Conservation (phyloP, 345 rosid species). For the Aquilaria malaccensis region DNA sequence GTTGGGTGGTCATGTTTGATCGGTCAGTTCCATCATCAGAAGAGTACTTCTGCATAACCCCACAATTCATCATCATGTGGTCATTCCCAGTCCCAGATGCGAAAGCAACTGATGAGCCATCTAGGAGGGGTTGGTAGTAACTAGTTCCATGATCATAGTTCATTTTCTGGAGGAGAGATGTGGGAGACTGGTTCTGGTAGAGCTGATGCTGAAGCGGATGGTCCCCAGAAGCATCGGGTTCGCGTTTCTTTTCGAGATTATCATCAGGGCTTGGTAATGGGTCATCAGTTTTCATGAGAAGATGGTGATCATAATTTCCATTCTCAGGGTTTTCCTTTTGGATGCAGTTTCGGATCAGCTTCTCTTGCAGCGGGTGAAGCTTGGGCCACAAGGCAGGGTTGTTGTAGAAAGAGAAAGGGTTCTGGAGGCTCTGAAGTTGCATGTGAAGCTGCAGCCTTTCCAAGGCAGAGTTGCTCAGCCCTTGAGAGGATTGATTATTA, state of each 20-base stretch:
- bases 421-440: constrained; percentile 74
- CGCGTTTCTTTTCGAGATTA: constrained; percentile 8
- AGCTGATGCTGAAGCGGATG: constrained; percentile 1
- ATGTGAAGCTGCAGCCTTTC: constrained; percentile 93
- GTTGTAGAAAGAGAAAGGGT: constrained; percentile 54
- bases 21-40: constrained; percentile 9
- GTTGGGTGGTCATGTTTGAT: constrained; percentile 10
- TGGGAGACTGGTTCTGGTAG: too few species aligned
- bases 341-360: constrained; percentile 23
- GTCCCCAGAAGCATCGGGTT: constrained; percentile 7
- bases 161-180: too few species aligned
- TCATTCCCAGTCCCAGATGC: too few species aligned
- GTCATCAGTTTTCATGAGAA: background rate
- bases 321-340: constrained; percentile 19
- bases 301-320: constrained; percentile 16
- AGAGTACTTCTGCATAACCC: constrained; percentile 11
- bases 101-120: too few species aligned
- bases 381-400: constrained; percentile 73
- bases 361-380: constrained; percentile 51
- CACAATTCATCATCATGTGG: background rate
- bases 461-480: constrained; percentile 62
- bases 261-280: constrained; percentile 1
- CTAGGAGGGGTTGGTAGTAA: too few species aligned
- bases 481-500: constrained; percentile 31
- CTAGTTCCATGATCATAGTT: too few species aligned